These are phyloP conservation scores for Phialemonium atrogriseum DNA, from an alignment of 2,329 filamentous ascomycete species.

Conservation along the genomic window DNA sequence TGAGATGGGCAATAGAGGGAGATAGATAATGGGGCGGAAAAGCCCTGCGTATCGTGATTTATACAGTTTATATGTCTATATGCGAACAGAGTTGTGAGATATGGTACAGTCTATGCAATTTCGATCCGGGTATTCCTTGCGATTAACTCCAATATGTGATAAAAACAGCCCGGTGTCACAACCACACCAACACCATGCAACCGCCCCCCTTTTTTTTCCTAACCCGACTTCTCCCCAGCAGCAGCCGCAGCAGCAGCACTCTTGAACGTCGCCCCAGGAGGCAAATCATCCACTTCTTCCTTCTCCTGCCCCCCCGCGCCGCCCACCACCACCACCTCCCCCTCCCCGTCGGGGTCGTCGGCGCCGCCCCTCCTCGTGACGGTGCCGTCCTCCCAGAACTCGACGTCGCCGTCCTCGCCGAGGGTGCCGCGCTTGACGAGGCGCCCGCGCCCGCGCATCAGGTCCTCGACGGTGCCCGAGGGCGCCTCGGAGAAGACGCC, in stretches of 20 bases:
- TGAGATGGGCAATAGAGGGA: slow-evolving; percentile 5
- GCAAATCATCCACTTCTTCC: slow-evolving; percentile 4
- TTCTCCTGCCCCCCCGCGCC: slow-evolving; percentile 1
- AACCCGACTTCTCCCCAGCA: not conserved
- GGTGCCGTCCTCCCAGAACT: slow-evolving; percentile 77
- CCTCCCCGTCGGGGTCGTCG: slow-evolving; percentile 13
- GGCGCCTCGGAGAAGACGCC: slow-evolving; percentile 65
- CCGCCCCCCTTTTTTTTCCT: slow-evolving; percentile 2
- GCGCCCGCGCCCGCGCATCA: slow-evolving; percentile 68
- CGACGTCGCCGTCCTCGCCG: slow-evolving; percentile 74
- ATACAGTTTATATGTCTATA: slow-evolving; percentile 2
- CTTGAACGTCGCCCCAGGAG: slow-evolving; percentile 20
- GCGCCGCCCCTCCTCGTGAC: slow-evolving; percentile 22
- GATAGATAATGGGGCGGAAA: slow-evolving; percentile 5
- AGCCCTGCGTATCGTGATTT: too few relatives aligned
- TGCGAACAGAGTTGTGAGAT: slow-evolving; percentile 2
- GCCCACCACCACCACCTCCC: slow-evolving; percentile 5
- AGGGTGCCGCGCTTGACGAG: slow-evolving; percentile 64
- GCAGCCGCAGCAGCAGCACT: slow-evolving; percentile 4
- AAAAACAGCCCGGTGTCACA: not conserved
- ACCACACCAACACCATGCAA: not conserved
- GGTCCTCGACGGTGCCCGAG: slow-evolving; percentile 65
- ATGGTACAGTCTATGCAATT: not conserved
- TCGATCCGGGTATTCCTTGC: slow-evolving; percentile 3
- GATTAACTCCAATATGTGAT: slow-evolving; percentile 5